phyloP scores from a whole-genome alignment of 1,284 basidiomycete species.

The Apiotrichum akiyoshidainum region DNA sequence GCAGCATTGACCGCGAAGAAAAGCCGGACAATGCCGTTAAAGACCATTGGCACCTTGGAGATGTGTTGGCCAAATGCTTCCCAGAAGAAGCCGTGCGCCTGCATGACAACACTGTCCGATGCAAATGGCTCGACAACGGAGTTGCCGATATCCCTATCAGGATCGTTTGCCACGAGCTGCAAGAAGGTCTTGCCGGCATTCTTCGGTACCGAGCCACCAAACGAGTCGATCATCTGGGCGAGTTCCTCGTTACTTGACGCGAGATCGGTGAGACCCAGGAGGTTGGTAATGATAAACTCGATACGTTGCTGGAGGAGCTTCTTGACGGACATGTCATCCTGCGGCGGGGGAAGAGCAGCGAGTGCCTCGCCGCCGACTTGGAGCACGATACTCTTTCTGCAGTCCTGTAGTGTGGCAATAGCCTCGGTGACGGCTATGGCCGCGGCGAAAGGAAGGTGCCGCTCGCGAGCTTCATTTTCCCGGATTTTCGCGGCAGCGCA shows the following conservation, averaged over 20 bases:
- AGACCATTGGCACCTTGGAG: slow-evolving; percentile 54
- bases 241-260: slow-evolving; percentile 2
- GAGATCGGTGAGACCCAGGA: slow-evolving; percentile 26
- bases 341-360: not conserved
- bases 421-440: slow-evolving; percentile 21
- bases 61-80: not conserved
- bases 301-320: not conserved
- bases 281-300: slow-evolving; percentile 25
- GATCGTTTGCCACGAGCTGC: slow-evolving; percentile 11
- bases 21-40: slow-evolving; percentile 71
- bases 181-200: slow-evolving; percentile 5
- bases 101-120: slow-evolving; percentile 2
- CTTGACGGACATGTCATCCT: not conserved
- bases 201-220: not conserved
- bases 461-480: slow-evolving; percentile 10
- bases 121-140: slow-evolving; percentile 10
- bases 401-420: not conserved
- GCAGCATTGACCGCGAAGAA: slow-evolving; percentile 65
- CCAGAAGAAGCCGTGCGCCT: slow-evolving; percentile 13
- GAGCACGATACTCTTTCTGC: not conserved
- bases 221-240: not conserved
- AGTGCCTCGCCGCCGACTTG: not conserved
- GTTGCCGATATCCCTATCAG: not conserved
- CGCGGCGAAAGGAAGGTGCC: slow-evolving; percentile 26
- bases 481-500: slow-evolving; percentile 30